Conservation (phyloP, 257 asterid species). For the Salvia rosmarinus region DNA sequence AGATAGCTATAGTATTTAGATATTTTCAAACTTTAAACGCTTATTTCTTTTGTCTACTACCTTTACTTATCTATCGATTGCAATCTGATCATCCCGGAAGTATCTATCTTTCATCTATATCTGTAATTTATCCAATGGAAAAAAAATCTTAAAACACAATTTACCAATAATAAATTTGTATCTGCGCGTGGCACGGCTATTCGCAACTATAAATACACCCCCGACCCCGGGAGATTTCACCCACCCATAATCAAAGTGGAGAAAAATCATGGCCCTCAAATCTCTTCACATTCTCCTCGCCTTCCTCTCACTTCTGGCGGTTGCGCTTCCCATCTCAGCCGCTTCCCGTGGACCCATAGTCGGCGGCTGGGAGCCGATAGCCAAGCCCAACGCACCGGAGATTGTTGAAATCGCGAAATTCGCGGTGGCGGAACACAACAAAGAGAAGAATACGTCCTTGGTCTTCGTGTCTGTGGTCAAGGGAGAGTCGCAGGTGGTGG, state of each 20-base stretch:
- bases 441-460: slow-evolving; percentile 17
- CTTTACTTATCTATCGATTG: too few species aligned
- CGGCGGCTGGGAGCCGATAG: slow-evolving; percentile 41
- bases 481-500: slow-evolving; percentile 46
- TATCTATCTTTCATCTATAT: too few species aligned
- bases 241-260: background rate
- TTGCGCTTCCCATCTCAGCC: background rate
- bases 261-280: slow-evolving; percentile 20
- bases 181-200: background rate
- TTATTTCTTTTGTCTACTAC: too few species aligned
- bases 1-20: too few species aligned
- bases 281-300: background rate
- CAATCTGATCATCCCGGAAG: too few species aligned
- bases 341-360: background rate
- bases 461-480: slow-evolving; percentile 34
- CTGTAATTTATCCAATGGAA: too few species aligned
- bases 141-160: too few species aligned
- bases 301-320: slow-evolving; percentile 9
- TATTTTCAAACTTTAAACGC: too few species aligned
- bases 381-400: slow-evolving; percentile 29
- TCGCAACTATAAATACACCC: too few species aligned
- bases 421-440: slow-evolving; percentile 51
- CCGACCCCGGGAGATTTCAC: too few species aligned
- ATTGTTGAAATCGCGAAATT: slow-evolving; percentile 40
- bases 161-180: too few species aligned